These are phyloP conservation scores for Lizonia empirigonia DNA, from an alignment of 2,329 filamentous ascomycete species.

Conservation along the genomic window DNA sequence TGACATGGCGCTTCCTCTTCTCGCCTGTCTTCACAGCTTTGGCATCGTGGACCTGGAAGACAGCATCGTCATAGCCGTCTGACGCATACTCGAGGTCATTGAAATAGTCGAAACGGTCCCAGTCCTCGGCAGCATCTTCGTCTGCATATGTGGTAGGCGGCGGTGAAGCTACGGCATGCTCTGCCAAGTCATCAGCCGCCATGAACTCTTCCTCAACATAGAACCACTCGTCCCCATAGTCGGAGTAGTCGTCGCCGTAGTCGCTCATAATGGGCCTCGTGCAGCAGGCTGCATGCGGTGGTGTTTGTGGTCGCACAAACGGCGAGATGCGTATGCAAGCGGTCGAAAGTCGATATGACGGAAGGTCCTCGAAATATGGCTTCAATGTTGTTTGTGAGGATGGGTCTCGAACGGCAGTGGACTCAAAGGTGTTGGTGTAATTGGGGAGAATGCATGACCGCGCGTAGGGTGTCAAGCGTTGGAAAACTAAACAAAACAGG, in stretches of 20 bases:
- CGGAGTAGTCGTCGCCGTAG: conserved; percentile 49
- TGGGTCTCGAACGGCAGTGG: neutral
- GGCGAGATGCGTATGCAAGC: conserved; percentile 12
- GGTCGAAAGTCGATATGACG: neutral
- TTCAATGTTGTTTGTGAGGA: neutral
- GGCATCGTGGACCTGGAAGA: conserved; percentile 31
- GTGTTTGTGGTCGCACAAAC: conserved; percentile 6
- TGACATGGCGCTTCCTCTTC: conserved; percentile 39
- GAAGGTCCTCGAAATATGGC: neutral
- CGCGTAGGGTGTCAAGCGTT: neutral
- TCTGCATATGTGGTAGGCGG: conserved; percentile 40
- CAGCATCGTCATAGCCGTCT: conserved; percentile 54
- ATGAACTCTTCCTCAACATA: conserved; percentile 55
- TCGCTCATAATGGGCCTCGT: conserved; percentile 46
- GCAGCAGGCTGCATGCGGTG: conserved; percentile 13
- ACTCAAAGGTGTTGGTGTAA: conserved; percentile 2
- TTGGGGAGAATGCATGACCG: conserved; percentile 2
- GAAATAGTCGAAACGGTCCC: conserved; percentile 56
- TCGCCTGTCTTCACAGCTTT: conserved; percentile 29
- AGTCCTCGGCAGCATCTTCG: conserved; percentile 47
- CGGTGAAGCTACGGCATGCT: conserved; percentile 54
- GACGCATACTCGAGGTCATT: conserved; percentile 56
- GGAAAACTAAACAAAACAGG: conserved; percentile 12
- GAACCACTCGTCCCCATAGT: conserved; percentile 52
- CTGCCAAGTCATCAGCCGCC: conserved; percentile 56